Percentiles rank a stretch among this genome's conserved stretches.
These are phyloP conservation scores for Cordyceps farinosa DNA, from an alignment of 2,329 filamentous ascomycete species.

Conservation along the genomic window DNA sequence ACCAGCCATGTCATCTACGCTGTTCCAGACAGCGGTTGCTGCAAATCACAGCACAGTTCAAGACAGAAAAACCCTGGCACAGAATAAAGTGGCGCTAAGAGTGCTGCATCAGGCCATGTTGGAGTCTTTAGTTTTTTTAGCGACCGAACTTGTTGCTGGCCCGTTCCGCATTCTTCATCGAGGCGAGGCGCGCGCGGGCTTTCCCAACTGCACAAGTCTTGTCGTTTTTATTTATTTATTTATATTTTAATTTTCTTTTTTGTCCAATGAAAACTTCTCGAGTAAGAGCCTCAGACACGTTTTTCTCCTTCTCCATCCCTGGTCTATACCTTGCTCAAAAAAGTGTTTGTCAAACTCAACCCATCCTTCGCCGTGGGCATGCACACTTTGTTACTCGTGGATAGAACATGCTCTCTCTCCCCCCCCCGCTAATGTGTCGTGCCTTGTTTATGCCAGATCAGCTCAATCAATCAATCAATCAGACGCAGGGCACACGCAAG, in stretches of 20 bases:
- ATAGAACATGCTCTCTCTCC: not conserved
- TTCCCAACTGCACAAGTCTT: not conserved
- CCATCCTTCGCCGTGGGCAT: not conserved
- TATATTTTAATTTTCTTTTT: not conserved
- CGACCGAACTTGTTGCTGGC: not conserved
- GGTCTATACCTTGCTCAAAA: not conserved
- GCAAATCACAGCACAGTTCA: slow-evolving; percentile 12
- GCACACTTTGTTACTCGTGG: not conserved
- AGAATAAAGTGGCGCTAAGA: slow-evolving; percentile 11
- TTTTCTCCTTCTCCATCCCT: not conserved
- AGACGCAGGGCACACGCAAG: not conserved
- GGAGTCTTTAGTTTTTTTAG: not conserved
- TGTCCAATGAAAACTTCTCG: not conserved
- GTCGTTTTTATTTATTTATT: not conserved
- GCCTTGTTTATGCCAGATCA: slow-evolving; percentile 8
- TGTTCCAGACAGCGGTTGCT: slow-evolving; percentile 17
- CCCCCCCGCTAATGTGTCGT: not conserved
- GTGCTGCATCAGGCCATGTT: slow-evolving; percentile 8
- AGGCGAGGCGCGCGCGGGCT: not conserved
- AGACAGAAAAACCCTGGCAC: not conserved
- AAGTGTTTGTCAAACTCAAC: not conserved
- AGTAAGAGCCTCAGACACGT: not conserved
- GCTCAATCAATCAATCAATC: slow-evolving; percentile 8
- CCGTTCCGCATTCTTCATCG: slow-evolving; percentile 14
- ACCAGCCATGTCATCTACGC: slow-evolving; percentile 17